Conservation (phyloP, 306 rosid genomes). For the Alnus rubra region DNA sequence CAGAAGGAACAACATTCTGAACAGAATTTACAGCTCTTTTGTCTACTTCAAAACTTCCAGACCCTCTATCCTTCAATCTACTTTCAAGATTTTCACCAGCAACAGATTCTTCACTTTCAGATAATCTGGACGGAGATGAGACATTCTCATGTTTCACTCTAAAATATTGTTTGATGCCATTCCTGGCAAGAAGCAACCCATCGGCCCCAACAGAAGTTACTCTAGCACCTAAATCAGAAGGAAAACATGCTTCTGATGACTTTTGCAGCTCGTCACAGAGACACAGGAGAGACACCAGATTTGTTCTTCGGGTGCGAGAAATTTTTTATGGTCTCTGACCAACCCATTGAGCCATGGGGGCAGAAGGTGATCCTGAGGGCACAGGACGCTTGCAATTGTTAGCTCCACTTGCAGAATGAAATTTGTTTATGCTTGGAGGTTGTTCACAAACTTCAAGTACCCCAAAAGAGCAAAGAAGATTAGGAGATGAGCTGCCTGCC, state of each 20-base stretch:
- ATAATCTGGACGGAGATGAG: constrained; percentile 69
- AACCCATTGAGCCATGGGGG: constrained; percentile 85
- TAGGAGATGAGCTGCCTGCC: constrained; percentile 55
- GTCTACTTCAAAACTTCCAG: constrained; percentile 44
- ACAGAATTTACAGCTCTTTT: constrained; percentile 44
- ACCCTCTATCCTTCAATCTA: constrained; percentile 63
- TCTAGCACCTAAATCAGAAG: constrained; percentile 62
- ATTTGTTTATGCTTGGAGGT: constrained; percentile 51
- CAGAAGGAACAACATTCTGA: constrained; percentile 44
- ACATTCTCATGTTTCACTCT: constrained; percentile 50
- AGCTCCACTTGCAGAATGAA: constrained; percentile 43
- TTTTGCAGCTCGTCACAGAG: constrained; percentile 56
- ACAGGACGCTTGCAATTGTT: constrained; percentile 59
- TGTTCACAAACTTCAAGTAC: constrained; percentile 60
- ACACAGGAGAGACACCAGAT: constrained; percentile 72
- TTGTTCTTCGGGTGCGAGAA: constrained; percentile 78
- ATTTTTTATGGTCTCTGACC: constrained; percentile 86
- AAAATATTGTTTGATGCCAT: constrained; percentile 42
- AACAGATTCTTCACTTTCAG: constrained; percentile 74
- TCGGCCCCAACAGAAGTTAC: constrained; percentile 44
- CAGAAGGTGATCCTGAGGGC: constrained; percentile 55
- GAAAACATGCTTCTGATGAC: constrained; percentile 57
- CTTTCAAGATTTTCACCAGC: constrained; percentile 59
- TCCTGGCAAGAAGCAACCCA: constrained; percentile 55
- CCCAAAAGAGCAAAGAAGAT: constrained; percentile 55